Conservation (phyloP, 2,329 filamentous ascomycete genomes). For the Epichloe festucae region DNA sequence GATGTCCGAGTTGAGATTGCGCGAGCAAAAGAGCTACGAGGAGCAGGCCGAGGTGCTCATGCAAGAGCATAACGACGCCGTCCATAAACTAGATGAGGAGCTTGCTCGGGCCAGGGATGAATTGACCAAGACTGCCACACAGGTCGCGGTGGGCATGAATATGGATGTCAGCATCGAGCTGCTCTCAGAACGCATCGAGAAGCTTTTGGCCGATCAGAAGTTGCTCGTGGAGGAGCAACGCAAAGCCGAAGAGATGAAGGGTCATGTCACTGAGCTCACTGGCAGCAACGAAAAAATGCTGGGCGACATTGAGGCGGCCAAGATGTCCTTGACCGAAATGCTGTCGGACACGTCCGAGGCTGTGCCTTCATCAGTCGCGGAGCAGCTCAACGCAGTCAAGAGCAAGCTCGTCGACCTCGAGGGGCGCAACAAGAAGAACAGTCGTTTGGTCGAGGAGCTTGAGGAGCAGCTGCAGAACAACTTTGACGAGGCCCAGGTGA, state of each 20-base stretch:
- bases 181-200: slow-evolving; percentile 47
- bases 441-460: slow-evolving; percentile 82
- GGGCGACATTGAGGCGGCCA: slow-evolving; percentile 49
- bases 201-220: slow-evolving; percentile 45
- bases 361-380: slow-evolving; percentile 33
- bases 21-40: slow-evolving; percentile 43
- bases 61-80: slow-evolving; percentile 44
- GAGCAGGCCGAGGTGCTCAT: slow-evolving; percentile 45
- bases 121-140: slow-evolving; percentile 49
- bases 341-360: slow-evolving; percentile 34
- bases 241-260: slow-evolving; percentile 43
- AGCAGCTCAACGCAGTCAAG: slow-evolving; percentile 49
- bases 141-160: slow-evolving; percentile 47
- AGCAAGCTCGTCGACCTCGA: slow-evolving; percentile 52
- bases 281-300: slow-evolving; percentile 45
- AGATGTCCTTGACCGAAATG: slow-evolving; percentile 39
- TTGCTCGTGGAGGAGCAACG: slow-evolving; percentile 45
- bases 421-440: slow-evolving; percentile 74
- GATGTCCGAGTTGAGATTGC: slow-evolving; percentile 33
- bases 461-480: slow-evolving; percentile 93
- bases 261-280: slow-evolving; percentile 41
- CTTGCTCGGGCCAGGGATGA: slow-evolving; percentile 54
- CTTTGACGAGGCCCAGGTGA: slow-evolving; percentile 81
- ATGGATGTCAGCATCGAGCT: slow-evolving; percentile 55
- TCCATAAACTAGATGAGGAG: slow-evolving; percentile 45